Conservation (phyloP, 371 early-diverging fungal genomes). For the Cokeromyces recurvatus region DNA sequence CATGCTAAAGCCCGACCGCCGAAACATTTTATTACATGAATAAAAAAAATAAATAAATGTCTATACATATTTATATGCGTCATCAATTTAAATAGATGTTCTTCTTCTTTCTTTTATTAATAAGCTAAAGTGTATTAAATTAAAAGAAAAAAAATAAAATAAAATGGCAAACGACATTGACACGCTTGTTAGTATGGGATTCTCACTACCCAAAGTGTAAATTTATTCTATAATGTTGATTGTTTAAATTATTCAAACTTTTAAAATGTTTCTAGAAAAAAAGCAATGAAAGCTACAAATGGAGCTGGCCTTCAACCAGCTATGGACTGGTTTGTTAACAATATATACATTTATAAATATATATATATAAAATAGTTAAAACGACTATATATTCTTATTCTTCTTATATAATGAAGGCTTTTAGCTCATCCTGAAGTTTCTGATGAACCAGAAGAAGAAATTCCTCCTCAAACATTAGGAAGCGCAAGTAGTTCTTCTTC, state of each 20-base stretch:
- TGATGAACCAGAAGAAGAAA: slow-evolving; percentile 56
- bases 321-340: slow-evolving; percentile 71
- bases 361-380: too few relatives aligned
- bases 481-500: slow-evolving; percentile 12
- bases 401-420: slow-evolving; percentile 45
- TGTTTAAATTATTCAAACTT: background rate
- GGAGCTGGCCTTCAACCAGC: slow-evolving; percentile 84
- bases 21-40: too few relatives aligned
- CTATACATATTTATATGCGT: too few relatives aligned
- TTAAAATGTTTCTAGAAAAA: slow-evolving; percentile 24
- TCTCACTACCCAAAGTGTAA: slow-evolving; percentile 68
- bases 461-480: slow-evolving; percentile 27
- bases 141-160: background rate
- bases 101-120: too few relatives aligned
- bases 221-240: slow-evolving; percentile 1
- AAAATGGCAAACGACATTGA: slow-evolving; percentile 58
- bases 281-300: slow-evolving; percentile 74
- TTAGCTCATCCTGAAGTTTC: slow-evolving; percentile 72
- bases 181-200: slow-evolving; percentile 75
- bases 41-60: too few relatives aligned
- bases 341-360: too few relatives aligned
- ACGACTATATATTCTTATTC: too few relatives aligned
- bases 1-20: too few relatives aligned
- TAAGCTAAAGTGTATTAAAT: too few relatives aligned
- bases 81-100: too few relatives aligned